These are phyloP conservation scores for Dunaliella primolecta DNA, from an alignment of 139 green algal species.

Conservation along the genomic window DNA sequence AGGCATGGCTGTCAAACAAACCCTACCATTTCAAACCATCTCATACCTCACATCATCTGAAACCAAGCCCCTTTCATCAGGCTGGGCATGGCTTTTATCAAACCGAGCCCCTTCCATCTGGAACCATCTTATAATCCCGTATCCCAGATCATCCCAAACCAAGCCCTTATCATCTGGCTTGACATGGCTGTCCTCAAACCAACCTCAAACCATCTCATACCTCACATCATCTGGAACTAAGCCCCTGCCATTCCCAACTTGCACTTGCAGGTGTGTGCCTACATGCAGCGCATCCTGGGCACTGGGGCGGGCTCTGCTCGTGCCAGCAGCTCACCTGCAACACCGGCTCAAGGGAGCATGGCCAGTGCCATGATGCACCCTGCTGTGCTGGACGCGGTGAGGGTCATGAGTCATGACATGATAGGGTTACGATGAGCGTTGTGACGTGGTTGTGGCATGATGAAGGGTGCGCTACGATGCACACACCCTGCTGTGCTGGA, in stretches of 20 bases:
- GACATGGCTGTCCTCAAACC: not conserved
- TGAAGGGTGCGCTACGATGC: too few species aligned
- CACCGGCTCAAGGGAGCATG: not conserved
- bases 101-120: not conserved
- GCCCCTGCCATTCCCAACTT: not conserved
- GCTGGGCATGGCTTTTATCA: not conserved
- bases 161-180: not conserved
- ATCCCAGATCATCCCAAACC: not conserved
- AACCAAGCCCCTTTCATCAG: not conserved
- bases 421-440: too few species aligned
- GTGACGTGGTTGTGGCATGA: too few species aligned
- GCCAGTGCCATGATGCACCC: conserved; percentile 1
- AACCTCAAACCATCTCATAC: not conserved
- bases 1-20: not conserved
- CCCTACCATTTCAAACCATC: not conserved
- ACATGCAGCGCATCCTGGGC: not conserved
- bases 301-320: not conserved
- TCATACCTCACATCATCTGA: too few species aligned
- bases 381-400: conserved; percentile 13
- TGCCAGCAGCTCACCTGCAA: not conserved
- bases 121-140: not conserved
- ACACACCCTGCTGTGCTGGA: conserved; percentile 24
- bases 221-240: too few species aligned
- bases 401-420: too few species aligned
- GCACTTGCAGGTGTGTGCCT: not conserved